These are phyloP conservation scores for Metarhizium humberi DNA, from an alignment of 2,329 filamentous ascomycete genomes.

Conservation along the genomic window DNA sequence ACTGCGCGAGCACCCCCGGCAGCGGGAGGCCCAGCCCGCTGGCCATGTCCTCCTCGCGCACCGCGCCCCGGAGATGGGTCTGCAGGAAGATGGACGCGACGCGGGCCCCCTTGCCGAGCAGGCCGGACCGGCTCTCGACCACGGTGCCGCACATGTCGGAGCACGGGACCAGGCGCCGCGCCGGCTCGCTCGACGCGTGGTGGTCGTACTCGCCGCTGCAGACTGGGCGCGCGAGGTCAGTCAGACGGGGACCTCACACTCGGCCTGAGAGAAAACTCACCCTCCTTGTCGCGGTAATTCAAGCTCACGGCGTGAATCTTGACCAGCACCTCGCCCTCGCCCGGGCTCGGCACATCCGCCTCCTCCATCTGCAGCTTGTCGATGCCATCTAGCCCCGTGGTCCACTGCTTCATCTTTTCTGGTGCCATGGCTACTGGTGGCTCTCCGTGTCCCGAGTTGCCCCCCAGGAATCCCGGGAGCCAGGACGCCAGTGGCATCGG, in stretches of 20 bases:
- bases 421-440: slow-evolving; percentile 6
- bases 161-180: slow-evolving; percentile 47
- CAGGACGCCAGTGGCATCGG: background rate
- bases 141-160: slow-evolving; percentile 63
- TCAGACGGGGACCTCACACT: no score
- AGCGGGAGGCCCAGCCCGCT: slow-evolving; percentile 53
- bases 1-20: slow-evolving; percentile 46
- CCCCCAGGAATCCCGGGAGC: background rate
- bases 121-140: slow-evolving; percentile 27
- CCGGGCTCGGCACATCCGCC: slow-evolving; percentile 35
- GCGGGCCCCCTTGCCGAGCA: slow-evolving; percentile 49
- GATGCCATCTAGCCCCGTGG: slow-evolving; percentile 44
- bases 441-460: slow-evolving; percentile 4
- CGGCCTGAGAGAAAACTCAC: no score
- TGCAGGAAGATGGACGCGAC: slow-evolving; percentile 58
- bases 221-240: slow-evolving; percentile 30
- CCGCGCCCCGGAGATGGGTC: slow-evolving; percentile 47
- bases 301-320: slow-evolving; percentile 36
- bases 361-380: slow-evolving; percentile 39
- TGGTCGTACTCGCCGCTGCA: slow-evolving; percentile 58
- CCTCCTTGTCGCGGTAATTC: slow-evolving; percentile 41
- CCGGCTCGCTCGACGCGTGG: slow-evolving; percentile 40
- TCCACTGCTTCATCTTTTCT: slow-evolving; percentile 40
- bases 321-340: slow-evolving; percentile 42
- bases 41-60: slow-evolving; percentile 43